Evolutionary conservation across 2,329 filamentous ascomycete species (phyloP), one percentile per base, ranked within the genome.

Genomic region (Ophiostoma sp.): DNA sequence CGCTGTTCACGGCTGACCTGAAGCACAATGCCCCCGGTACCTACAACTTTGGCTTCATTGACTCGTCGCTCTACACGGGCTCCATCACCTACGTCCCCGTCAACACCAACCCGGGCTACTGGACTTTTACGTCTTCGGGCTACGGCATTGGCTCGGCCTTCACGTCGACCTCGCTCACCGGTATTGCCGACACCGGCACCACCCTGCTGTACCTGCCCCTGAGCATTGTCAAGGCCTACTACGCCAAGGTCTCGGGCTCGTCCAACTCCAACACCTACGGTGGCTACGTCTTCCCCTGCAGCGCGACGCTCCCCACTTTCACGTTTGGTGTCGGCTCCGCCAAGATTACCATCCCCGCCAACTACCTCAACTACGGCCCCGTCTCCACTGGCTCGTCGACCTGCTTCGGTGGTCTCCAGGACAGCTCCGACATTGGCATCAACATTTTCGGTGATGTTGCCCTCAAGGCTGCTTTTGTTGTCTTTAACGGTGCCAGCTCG

Each of bases 11-110:
- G 11, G 88, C 86, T 61, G 80, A 83, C 72, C 75, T 83, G 39
- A 81, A 77, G 76, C 77, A 80, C 71, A 71, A 73, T 19, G 36
- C 31, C 3, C 64, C 75, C n/a, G 77, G 77, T 42, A 73, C 68
- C 25, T 89, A 88, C 81, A 84, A 87, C 77, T 90, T 89, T 75
- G 88, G 88, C 68, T 86, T 81, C 80, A 87, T 89, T 76, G 85
- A 90, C 80, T 76, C 74, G 22, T 80, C 81, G 74, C 86, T 86
- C 78, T 89, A 87, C 84, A 86, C 84, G 3, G 88, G 88, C 66
- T 74, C 79, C 39, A 84, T 90, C 77, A 82, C 80, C 75, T 90
- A 88, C 80, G 81, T 84, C 25, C 74, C 81, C 31, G 84, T 88
- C 76, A 83, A 86, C 79, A 83, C 79, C 76, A 81, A 79, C 74